Evolutionary conservation across 768 basidiomycete genomes (phyloP), one percentile per base, ranked within the genome.

Genomic region (Serendipita vermifera): DNA sequence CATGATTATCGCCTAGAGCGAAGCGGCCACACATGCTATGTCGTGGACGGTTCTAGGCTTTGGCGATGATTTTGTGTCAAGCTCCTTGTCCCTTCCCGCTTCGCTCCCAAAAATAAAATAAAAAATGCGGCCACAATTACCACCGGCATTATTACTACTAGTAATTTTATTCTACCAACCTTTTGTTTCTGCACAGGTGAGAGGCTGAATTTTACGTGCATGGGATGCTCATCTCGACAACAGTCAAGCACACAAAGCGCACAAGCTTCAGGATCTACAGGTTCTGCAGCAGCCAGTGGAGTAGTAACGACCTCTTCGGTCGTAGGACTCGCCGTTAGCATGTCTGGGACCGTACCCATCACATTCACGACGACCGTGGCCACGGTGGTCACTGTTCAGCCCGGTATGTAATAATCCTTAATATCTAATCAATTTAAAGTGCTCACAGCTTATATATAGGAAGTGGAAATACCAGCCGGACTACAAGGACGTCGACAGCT

Each of bases 21-120:
- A 78, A 83, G 55, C 82, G 73, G 40, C 82, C 82, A 59, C 82
- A 83, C 82, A 83, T 83, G 20, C 20, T 33, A 3, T 32, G n/a
- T n/a, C n/a, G n/a, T n/a, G n/a, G n/a, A n/a, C n/a, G n/a, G n/a
- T n/a, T n/a, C n/a, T n/a, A n/a, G n/a, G n/a, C n/a, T n/a, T n/a
- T n/a, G n/a, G n/a, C n/a, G n/a, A n/a, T n/a, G n/a, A n/a, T n/a
- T n/a, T n/a, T n/a, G n/a, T n/a, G n/a, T n/a, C n/a, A n/a, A n/a
- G n/a, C n/a, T n/a, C n/a, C n/a, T n/a, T n/a, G n/a, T n/a, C n/a
- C n/a, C n/a, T n/a, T n/a, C n/a, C n/a, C n/a, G n/a, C n/a, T n/a
- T n/a, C n/a, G n/a, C n/a, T n/a, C n/a, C n/a, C n/a, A n/a, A n/a
- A n/a, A n/a, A n/a, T n/a, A n/a, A n/a, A n/a, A n/a, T n/a, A n/a